Evolutionary conservation across 306 rosid species (phyloP).

Genomic region (Begonia peltatifolia): DNA sequence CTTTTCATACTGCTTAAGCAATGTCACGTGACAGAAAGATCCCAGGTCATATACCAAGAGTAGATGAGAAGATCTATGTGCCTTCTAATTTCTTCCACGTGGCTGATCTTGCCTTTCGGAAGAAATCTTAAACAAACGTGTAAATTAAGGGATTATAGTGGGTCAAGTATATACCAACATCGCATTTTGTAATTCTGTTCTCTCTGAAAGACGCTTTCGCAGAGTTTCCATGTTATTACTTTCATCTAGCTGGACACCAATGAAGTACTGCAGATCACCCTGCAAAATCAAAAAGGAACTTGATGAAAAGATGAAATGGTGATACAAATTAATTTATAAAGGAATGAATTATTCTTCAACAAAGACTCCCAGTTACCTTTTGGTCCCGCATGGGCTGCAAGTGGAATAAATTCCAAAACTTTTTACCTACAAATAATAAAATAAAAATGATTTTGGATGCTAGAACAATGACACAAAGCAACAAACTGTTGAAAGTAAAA

Average conservation of each 20-base stretch:
- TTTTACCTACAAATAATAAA: slow-evolving; percentile 53
- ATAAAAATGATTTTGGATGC: neutral
- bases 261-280: slow-evolving; percentile 99
- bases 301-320: slow-evolving; percentile 6
- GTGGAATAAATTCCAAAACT: slow-evolving; percentile 97
- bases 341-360: slow-evolving; percentile 1
- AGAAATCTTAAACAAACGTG: too few species aligned
- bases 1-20: too few species aligned
- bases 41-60: too few species aligned
- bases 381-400: slow-evolving; percentile 99
- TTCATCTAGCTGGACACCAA: slow-evolving; percentile 96
- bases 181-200: slow-evolving; percentile 59
- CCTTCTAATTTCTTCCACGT: too few species aligned
- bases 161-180: slow-evolving; percentile 39
- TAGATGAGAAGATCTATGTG: too few species aligned
- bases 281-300: slow-evolving; percentile 15
- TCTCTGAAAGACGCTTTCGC: slow-evolving; percentile 53
- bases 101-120: too few species aligned
- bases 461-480: neutral
- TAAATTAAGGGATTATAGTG: too few species aligned
- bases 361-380: slow-evolving; percentile 30
- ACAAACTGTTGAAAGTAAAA: too few species aligned
- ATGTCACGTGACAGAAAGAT: too few species aligned
- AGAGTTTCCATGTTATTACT: slow-evolving; percentile 85
- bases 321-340: slow-evolving; percentile 1